Conservation (phyloP, 2,329 filamentous ascomycete species). For the Fusarium phyllophilum region DNA sequence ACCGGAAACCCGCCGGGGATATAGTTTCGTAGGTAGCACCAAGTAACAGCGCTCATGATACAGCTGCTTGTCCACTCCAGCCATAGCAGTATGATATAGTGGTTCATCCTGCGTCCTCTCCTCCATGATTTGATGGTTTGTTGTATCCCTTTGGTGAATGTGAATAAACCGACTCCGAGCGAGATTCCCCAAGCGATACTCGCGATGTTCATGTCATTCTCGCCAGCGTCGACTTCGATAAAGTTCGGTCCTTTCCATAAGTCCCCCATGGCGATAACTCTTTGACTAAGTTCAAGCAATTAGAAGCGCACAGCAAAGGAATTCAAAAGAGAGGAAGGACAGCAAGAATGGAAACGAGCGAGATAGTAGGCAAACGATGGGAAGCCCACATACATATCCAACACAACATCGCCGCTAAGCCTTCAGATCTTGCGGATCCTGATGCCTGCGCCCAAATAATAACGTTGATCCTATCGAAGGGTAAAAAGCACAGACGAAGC, state of each 20-base stretch:
- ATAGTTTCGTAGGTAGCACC: conserved; percentile 40
- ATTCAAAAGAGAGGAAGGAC: neutral
- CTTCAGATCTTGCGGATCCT: conserved; percentile 9
- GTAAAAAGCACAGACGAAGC: conserved; percentile 22
- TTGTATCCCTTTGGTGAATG: conserved; percentile 32
- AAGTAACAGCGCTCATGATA: conserved; percentile 42
- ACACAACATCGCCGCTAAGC: conserved; percentile 19
- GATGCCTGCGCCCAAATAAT: neutral
- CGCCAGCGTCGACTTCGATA: conserved; percentile 13
- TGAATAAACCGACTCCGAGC: conserved; percentile 42
- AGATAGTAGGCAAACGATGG: neutral
- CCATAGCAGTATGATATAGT: conserved; percentile 41
- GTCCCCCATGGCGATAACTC: conserved; percentile 24
- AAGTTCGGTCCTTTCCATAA: conserved; percentile 31
- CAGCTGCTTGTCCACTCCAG: conserved; percentile 40
- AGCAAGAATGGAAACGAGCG: neutral
- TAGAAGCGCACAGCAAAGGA: neutral
- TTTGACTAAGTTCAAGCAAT: neutral
- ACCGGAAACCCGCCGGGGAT: conserved; percentile 40
- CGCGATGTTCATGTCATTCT: conserved; percentile 43
- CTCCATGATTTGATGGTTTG: conserved; percentile 42
- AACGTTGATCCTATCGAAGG: conserved; percentile 4
- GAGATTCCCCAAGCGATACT: conserved; percentile 45
- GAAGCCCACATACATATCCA: conserved; percentile 32
- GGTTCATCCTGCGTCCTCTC: conserved; percentile 34